These are phyloP conservation scores for Heliamphora pulchella DNA, from an alignment of 179 eudicot species.

Conservation along the genomic window DNA sequence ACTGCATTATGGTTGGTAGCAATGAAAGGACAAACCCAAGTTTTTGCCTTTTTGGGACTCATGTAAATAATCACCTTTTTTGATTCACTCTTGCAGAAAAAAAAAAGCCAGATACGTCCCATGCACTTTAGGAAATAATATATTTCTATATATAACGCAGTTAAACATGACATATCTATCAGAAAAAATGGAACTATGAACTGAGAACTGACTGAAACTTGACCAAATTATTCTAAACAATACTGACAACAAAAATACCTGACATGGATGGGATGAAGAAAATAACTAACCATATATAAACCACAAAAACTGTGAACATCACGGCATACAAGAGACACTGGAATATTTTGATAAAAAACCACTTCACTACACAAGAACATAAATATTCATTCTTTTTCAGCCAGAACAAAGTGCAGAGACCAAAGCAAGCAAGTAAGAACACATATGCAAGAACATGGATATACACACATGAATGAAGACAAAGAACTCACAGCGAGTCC, in stretches of 20 bases:
- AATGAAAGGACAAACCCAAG: slow-evolving; percentile 55
- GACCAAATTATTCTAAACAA: background rate
- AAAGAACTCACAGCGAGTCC: slow-evolving; percentile 76
- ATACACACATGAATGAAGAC: background rate
- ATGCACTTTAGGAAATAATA: background rate
- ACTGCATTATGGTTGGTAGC: slow-evolving; percentile 94
- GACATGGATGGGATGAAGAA: background rate
- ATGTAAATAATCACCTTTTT: background rate
- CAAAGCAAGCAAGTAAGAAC: background rate
- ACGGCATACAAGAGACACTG: background rate
- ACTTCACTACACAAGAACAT: background rate
- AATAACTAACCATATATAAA: slow-evolving; percentile 2
- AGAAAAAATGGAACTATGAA: background rate
- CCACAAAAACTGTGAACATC: slow-evolving; percentile 1
- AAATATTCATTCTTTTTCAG: background rate
- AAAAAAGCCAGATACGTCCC: background rate
- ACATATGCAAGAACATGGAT: background rate
- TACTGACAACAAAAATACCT: no score
- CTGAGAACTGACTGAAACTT: background rate
- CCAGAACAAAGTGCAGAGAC: background rate
- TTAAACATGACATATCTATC: background rate
- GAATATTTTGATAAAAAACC: background rate
- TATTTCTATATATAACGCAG: background rate
- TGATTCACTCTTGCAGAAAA: background rate
- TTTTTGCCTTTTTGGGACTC: background rate